phyloP scores from a whole-genome alignment of 75 land plant species.

The Picea glauca region DNA sequence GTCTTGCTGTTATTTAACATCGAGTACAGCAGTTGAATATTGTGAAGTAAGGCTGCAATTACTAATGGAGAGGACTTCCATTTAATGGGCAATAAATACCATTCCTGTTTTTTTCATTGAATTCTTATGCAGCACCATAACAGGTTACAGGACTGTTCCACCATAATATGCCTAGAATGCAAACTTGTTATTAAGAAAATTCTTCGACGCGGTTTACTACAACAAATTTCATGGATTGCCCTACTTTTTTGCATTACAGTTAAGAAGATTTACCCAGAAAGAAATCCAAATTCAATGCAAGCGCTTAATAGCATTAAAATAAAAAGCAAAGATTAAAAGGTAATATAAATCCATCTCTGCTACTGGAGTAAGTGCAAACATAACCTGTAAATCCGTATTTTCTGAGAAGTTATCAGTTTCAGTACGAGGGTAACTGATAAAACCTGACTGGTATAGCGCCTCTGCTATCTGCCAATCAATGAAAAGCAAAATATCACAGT shows the following conservation, averaged over 20 bases:
- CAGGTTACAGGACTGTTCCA: no score
- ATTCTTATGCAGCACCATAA: no score
- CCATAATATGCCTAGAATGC: no score
- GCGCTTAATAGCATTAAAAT: neutral
- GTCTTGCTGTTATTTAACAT: no score
- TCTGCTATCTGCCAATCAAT: constrained; percentile 63
- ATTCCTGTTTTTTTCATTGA: no score
- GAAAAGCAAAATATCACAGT: constrained; percentile 1
- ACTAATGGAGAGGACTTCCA: no score
- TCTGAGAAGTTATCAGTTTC: constrained; percentile 87
- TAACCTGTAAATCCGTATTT: constrained; percentile 77
- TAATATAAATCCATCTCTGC: neutral
- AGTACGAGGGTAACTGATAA: constrained; percentile 96
- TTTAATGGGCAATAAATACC: no score
- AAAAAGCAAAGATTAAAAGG: neutral
- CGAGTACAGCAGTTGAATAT: no score
- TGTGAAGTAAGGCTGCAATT: no score
- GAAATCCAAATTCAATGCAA: no score
- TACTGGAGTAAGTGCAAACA: constrained; percentile 4
- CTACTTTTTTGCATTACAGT: neutral
- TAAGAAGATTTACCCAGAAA: neutral
- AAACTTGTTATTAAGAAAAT: no score
- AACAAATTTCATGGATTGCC: neutral
- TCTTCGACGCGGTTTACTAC: neutral
- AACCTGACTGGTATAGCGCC: constrained; percentile 93